These are phyloP conservation scores for Gaultheria prostrata DNA, from an alignment of 148 eudicot genomes.

Conservation along the genomic window DNA sequence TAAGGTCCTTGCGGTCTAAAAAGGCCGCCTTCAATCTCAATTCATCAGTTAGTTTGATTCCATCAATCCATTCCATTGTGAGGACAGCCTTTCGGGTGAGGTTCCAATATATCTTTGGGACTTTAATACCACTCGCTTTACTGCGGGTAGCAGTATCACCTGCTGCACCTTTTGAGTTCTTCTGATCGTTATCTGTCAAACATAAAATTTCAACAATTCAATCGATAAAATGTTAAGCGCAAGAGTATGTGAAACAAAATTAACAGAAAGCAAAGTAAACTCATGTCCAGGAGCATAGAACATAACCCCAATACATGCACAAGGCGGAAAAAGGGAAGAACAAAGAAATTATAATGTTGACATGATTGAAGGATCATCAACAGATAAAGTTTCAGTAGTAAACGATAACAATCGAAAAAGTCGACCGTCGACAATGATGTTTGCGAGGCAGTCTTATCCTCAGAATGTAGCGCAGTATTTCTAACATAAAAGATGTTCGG, in stretches of 20 bases:
- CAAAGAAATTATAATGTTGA: neutral
- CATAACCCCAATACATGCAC: neutral
- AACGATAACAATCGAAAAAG: neutral
- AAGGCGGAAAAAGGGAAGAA: neutral
- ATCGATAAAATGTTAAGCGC: neutral
- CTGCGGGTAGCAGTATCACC: conserved; percentile 23
- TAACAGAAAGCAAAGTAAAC: conserved; percentile 8
- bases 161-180: conserved; percentile 25
- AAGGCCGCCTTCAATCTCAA: conserved; percentile 46
- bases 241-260: neutral
- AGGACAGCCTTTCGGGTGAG: conserved; percentile 85
- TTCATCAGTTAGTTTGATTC: conserved; percentile 90
- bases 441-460: neutral
- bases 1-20: conserved; percentile 70
- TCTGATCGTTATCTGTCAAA: conserved; percentile 35
- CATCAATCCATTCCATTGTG: conserved; percentile 98
- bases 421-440: neutral
- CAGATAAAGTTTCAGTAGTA: neutral
- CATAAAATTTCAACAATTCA: neutral
- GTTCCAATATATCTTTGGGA: conserved; percentile 92
- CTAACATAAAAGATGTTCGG: neutral
- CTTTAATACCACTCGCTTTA: conserved; percentile 50
- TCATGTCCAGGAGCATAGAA: neutral
- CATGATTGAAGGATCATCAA: neutral
- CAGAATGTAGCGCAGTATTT: neutral